Conservation (phyloP, 768 basidiomycete species). For the Cystobasidiopsis lactophilus region DNA sequence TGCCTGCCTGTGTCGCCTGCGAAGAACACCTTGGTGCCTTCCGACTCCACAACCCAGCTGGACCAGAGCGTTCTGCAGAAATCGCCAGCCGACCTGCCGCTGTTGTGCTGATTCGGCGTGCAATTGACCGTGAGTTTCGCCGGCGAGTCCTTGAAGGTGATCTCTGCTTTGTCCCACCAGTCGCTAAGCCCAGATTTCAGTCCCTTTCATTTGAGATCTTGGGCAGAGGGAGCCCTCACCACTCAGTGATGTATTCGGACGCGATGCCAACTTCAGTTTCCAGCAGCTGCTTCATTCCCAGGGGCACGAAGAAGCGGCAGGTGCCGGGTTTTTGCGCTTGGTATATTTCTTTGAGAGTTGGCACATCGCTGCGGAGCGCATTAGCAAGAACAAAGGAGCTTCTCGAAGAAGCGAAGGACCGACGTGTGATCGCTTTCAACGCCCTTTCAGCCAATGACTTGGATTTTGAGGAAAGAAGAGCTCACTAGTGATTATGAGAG, state of each 20-base stretch:
- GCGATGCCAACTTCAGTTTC: constrained; percentile 4
- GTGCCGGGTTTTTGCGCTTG: not conserved
- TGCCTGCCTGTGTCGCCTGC: constrained; percentile 40
- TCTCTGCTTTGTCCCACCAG: constrained; percentile 37
- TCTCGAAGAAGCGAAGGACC: constrained; percentile 2
- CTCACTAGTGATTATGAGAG: constrained; percentile 32
- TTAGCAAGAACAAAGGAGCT: constrained; percentile 9
- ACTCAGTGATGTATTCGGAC: constrained; percentile 40
- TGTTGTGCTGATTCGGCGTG: constrained; percentile 45
- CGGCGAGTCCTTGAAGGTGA: constrained; percentile 13
- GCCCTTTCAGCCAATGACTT: constrained; percentile 3
- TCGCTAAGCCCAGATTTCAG: constrained; percentile 41
- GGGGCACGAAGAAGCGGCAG: not conserved
- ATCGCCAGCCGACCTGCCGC: constrained; percentile 34
- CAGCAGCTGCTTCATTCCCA: not conserved
- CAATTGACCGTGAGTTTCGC: constrained; percentile 34
- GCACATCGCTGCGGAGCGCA: constrained; percentile 31
- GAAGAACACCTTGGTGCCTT: constrained; percentile 28
- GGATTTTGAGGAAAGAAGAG: constrained; percentile 14
- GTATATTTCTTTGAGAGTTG: constrained; percentile 28
- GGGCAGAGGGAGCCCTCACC: constrained; percentile 26
- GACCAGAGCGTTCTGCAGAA: constrained; percentile 42
- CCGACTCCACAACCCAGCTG: constrained; percentile 38
- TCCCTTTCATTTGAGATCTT: constrained; percentile 28
- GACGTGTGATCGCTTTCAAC: not conserved